A percentile compares a stretch with the other conserved stretches of the same genome.
Evolutionary conservation across 192 early-diverging fungal species (phyloP).

Genomic region (Coemansia sp.): DNA sequence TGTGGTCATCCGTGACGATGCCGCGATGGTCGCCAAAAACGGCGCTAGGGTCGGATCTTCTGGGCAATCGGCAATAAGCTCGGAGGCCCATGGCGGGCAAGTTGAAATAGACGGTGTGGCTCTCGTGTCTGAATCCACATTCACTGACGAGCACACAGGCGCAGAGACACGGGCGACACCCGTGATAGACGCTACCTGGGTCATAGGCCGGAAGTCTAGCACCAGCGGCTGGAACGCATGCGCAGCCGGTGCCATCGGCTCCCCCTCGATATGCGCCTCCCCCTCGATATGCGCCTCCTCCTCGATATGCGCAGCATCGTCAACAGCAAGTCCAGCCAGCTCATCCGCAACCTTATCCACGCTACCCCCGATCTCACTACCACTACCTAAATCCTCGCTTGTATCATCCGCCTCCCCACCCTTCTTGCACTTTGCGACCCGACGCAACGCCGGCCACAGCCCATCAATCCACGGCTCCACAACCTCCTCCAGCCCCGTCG

Average conservation of each 20-base stretch:
- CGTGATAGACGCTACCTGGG: slow-evolving; percentile 29
- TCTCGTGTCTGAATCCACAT: neutral
- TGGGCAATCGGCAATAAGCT: neutral
- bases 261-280: neutral
- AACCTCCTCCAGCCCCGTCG: slow-evolving; percentile 83
- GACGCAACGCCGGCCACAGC: slow-evolving; percentile 70
- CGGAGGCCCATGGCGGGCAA: neutral
- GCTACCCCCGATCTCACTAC: neutral
- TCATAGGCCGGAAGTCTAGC: slow-evolving; percentile 39
- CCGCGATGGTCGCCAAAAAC: slow-evolving; percentile 56
- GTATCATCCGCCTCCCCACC: neutral
- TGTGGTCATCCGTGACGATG: slow-evolving; percentile 61
- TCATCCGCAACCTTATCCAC: slow-evolving; percentile 2
- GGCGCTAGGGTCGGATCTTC: slow-evolving; percentile 16
- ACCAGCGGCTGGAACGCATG: slow-evolving; percentile 33
- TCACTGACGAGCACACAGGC: slow-evolving; percentile 8
- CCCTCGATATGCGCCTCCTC: neutral
- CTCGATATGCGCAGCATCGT: neutral
- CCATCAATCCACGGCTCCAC: slow-evolving; percentile 92
- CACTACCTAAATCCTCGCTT: neutral
- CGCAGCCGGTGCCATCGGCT: neutral
- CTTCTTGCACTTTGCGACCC: slow-evolving; percentile 19
- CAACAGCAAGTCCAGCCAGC: slow-evolving; percentile 3
- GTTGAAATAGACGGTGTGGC: neutral
- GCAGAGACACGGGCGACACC: slow-evolving; percentile 33